A percentile compares a stretch with the other conserved stretches of the same genome.
These are phyloP conservation scores for Cytospora mali DNA, from an alignment of 2,329 filamentous ascomycete genomes.

Conservation along the genomic window DNA sequence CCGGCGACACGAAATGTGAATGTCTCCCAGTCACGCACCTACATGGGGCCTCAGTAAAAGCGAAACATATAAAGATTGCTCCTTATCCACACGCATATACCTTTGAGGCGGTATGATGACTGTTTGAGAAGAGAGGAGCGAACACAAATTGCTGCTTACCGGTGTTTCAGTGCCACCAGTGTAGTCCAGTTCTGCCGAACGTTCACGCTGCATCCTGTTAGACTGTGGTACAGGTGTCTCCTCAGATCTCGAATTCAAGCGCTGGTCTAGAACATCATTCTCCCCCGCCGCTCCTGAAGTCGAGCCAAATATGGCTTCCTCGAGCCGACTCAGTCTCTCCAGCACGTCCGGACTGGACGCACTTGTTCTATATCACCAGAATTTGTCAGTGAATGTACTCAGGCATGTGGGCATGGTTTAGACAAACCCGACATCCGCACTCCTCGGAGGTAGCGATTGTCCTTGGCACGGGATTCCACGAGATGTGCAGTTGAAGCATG, in stretches of 20 bases:
- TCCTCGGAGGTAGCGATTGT: constrained; percentile 3
- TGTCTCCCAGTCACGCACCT: constrained; percentile 13
- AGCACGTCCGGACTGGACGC: constrained; percentile 28
- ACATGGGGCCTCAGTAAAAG: not conserved
- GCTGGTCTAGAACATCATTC: not conserved
- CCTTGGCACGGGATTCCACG: constrained; percentile 35
- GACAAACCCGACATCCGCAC: not conserved
- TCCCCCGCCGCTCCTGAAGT: not conserved
- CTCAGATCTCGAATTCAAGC: not conserved
- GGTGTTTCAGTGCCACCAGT: not conserved
- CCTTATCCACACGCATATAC: too few species aligned
- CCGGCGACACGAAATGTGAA: constrained; percentile 20
- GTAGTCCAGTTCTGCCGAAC: constrained; percentile 23
- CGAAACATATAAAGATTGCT: not conserved
- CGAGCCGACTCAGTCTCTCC: constrained; percentile 33
- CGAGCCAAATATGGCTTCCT: constrained; percentile 34
- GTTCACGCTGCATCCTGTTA: not conserved
- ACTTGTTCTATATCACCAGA: not conserved
- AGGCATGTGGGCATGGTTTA: not conserved
- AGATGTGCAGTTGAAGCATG: constrained; percentile 36
- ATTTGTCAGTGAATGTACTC: not conserved
- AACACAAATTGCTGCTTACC: constrained; percentile 18
- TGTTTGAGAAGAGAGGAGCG: not conserved
- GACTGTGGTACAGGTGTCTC: not conserved
- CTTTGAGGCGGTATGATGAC: not conserved